These are phyloP conservation scores for Elaeis oleifera DNA, from an alignment of 202 grass and related monocot species.

Conservation along the genomic window DNA sequence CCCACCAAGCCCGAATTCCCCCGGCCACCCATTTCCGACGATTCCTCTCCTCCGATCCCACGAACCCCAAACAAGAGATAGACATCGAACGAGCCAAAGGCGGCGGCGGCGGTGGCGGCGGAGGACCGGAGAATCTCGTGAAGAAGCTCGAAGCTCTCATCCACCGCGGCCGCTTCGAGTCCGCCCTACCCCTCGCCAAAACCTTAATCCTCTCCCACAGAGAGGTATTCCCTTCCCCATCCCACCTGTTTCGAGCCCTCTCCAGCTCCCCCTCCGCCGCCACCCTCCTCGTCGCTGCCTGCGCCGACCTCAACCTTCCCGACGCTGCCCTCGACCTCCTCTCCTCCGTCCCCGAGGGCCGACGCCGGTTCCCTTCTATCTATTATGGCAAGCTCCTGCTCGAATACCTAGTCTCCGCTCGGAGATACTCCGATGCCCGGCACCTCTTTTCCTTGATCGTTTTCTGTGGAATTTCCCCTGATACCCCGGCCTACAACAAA, in stretches of 20 bases:
- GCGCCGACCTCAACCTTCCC: conserved; percentile 14
- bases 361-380: conserved; percentile 31
- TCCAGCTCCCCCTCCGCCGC: conserved; percentile 27
- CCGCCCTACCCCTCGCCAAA: conserved; percentile 3
- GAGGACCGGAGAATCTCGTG: neutral
- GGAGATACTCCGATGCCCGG: conserved; percentile 29
- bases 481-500: conserved; percentile 53
- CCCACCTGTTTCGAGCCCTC: conserved; percentile 28
- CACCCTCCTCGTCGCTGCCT: conserved; percentile 31
- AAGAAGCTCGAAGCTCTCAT: conserved; percentile 14
- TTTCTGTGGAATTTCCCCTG: conserved; percentile 23
- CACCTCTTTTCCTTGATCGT: conserved; percentile 28
- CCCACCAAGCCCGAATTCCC: too few relatives aligned
- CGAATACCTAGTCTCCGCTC: conserved; percentile 33
- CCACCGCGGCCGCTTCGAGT: conserved; percentile 29
- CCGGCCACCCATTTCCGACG: too few relatives aligned
- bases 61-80: too few relatives aligned
- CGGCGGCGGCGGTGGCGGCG: neutral
- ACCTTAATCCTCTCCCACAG: conserved; percentile 1
- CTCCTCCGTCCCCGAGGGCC: neutral
- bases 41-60: too few relatives aligned
- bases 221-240: neutral
- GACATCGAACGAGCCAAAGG: too few relatives aligned
- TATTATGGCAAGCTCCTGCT: conserved; percentile 55
- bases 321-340: conserved; percentile 1